A percentile compares a stretch with the other conserved stretches of the same genome.
Conservation (phyloP, 345 rosid genomes). For the Zanthoxylum bungeanum region DNA sequence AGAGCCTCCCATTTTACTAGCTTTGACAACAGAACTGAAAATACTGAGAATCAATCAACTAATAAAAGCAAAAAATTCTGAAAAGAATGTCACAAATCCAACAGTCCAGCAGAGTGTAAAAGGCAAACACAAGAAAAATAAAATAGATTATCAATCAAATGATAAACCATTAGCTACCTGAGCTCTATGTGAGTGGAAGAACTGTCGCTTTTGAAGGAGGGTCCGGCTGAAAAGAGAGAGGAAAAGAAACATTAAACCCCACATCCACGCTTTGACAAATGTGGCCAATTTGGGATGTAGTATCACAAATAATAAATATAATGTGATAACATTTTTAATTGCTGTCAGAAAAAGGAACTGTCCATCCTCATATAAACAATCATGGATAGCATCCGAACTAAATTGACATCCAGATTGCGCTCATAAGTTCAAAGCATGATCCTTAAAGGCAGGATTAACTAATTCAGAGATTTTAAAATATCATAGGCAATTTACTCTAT, state of each 20-base stretch:
- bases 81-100: background rate
- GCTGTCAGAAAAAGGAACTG: too few species aligned
- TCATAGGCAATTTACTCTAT: background rate
- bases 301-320: too few species aligned
- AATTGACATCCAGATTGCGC: background rate
- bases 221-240: slow-evolving; percentile 54
- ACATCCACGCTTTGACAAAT: slow-evolving; percentile 4
- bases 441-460: background rate
- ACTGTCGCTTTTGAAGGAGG: slow-evolving; percentile 85
- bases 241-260: slow-evolving; percentile 19
- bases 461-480: background rate
- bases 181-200: slow-evolving; percentile 98
- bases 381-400: background rate
- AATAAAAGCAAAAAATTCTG: background rate
- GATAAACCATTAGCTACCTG: slow-evolving; percentile 54
- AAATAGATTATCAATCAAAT: background rate
- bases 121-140: background rate
- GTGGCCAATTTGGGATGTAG: background rate
- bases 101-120: background rate
- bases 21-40: background rate
- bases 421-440: background rate
- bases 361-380: background rate
- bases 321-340: too few species aligned
- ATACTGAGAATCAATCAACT: too few species aligned
- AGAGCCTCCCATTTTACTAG: background rate